Base-by-base conservation (phyloP, 345 rosid species). In the Aquilaria malaccensis region DNA sequence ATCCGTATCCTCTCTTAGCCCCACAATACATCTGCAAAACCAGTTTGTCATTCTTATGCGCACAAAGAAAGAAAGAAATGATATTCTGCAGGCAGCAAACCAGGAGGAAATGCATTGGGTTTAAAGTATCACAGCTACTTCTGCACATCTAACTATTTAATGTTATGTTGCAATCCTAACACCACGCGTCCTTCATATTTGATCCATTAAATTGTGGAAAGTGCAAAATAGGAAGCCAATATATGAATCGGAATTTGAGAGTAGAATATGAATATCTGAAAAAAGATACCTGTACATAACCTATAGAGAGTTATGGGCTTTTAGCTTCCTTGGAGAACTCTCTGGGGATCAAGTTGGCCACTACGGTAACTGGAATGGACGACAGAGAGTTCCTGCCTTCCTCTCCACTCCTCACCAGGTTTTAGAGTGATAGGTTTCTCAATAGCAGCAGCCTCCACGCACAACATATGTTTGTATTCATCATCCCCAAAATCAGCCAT, bases 341-440 rank as follows among this genome's bases (percentile, higher is more conserved):
- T 85, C 77, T 70, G 74, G n/a, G 99, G 97, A 70, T 94, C 97
- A 67, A 94, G 97, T 66, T 90, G 97, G 41, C 99, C 96, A 54
- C 99, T 90, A 61, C 96, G 84, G 75, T 88, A 94, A 72, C 96
- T 90, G 48, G 97, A 90, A 50, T 96, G 96, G 66, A 90, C 97
- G 52, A 89, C 83, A 43, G 92, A 90, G 50, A 94, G 85, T 59
- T 94, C 96, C 73, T 78, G 86, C 67, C 91, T 86, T 67, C 99
- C 97, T 72, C 60, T 94, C 97, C 99, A 90, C 68, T 90, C 97
- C 74, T 90, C 96, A 11, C 97, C 96, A 0, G 97, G 93, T 81
- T 80, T 94, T 70, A 94, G 68, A 29, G 89, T 94, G 67, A 94
- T 88, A 1, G 87, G 81, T 61, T 82, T 85, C 70, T 91, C 97